Evolutionary conservation across 108 stramenopile species (phyloP).

Genomic region (Conticribra guillardii): DNA sequence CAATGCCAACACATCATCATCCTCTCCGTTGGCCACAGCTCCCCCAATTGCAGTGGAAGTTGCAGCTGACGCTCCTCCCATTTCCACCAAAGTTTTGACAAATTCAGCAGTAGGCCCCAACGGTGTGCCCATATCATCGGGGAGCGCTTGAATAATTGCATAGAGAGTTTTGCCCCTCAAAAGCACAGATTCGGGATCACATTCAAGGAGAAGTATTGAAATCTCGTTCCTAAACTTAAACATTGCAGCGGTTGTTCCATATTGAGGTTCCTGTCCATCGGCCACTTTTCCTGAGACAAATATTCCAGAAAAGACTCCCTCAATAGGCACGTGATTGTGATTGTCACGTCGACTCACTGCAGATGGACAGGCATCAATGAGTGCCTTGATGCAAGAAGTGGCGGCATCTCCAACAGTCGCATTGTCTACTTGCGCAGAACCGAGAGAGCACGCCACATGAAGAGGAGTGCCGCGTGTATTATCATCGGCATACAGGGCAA

Average conservation of each 20-base stretch:
- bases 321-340: slow-evolving; percentile 61
- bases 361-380: slow-evolving; percentile 39
- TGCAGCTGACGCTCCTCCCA: slow-evolving; percentile 16
- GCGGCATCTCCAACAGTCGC: slow-evolving; percentile 21
- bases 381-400: slow-evolving; percentile 28
- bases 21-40: neutral
- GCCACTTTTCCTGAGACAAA: slow-evolving; percentile 41
- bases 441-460: slow-evolving; percentile 71
- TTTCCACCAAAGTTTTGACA: slow-evolving; percentile 26
- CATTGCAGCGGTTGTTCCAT: slow-evolving; percentile 23
- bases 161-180: slow-evolving; percentile 51
- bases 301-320: slow-evolving; percentile 50
- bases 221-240: slow-evolving; percentile 30
- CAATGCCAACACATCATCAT: slow-evolving; percentile 78
- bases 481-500: slow-evolving; percentile 54
- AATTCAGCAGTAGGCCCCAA: slow-evolving; percentile 71
- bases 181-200: neutral
- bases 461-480: slow-evolving; percentile 64
- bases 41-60: slow-evolving; percentile 18
- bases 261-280: slow-evolving; percentile 31
- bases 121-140: slow-evolving; percentile 67
- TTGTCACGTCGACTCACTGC: slow-evolving; percentile 42
- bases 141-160: slow-evolving; percentile 61
- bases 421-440: slow-evolving; percentile 24
- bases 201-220: slow-evolving; percentile 7